Evolutionary conservation across 2,329 filamentous ascomycete species (phyloP), one percentile per base, ranked within the genome.

Genomic region (Ilyonectria sp.): DNA sequence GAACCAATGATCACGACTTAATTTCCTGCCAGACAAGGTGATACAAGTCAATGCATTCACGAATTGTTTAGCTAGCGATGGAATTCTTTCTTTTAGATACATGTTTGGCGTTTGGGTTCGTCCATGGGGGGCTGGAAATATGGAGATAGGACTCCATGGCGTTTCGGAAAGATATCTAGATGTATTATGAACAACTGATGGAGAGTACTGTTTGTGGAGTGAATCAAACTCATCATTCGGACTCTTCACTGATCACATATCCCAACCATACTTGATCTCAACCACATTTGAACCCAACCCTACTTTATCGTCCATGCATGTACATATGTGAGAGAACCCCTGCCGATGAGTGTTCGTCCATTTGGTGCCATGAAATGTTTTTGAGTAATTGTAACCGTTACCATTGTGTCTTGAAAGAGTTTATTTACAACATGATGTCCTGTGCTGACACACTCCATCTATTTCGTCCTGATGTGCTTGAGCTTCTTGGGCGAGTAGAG

Each of bases 381-480:
- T 31, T 29, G 17, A 33, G 55, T 31, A 21, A 49, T 37, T 58
- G 55, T 33, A 52, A 57, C 56, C 35, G 52, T 59, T 68, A 64
- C 55, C 49, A 74, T 69, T 68, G 64, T 69, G 49, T 64, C 62
- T 71, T 69, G 55, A 65, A 71, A 72, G 67, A 75, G 54, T 60
- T 63, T 80, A 77, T 76, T 69, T 80, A 79, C 76, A 77, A 47
- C 60, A 65, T 61, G 60, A 65, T 63, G 44, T 19, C 60, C 62
- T 54, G 40, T 59, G n/a, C 54, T 55, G 33, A 33, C 57, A 33
- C 35, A 37, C 59, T 57, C 62, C 53, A 31, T 81, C 83, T 90
- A 95, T 84, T 95, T 95, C 72, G 93, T 93, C 77, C 92, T 89
- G 80, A 95, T 90, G 77, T 92, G 89, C 88, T 98, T 98, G 80